Percentiles rank a stretch among this genome's conserved stretches.
These are phyloP conservation scores for Apiospora saccharicola DNA, from an alignment of 2,329 filamentous ascomycete genomes.

Conservation along the genomic window DNA sequence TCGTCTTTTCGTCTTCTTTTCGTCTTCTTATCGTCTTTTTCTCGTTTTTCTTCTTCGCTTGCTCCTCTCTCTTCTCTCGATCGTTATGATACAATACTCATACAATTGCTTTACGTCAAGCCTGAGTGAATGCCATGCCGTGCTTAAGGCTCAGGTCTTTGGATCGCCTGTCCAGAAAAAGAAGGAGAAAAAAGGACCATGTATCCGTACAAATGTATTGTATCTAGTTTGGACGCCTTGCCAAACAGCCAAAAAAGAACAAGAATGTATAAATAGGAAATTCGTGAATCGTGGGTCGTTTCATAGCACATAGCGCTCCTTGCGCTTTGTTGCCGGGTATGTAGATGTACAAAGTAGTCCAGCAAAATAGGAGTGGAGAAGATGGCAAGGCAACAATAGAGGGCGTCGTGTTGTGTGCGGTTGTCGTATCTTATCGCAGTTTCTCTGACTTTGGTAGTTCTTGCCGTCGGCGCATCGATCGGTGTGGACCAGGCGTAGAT, in stretches of 20 bases:
- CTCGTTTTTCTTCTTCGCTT: too few relatives aligned
- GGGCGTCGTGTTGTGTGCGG: not conserved
- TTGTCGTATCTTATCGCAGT: not conserved
- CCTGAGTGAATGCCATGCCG: not conserved
- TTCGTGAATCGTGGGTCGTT: not conserved
- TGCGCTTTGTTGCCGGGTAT: not conserved
- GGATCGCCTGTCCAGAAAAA: not conserved
- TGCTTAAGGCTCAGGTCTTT: not conserved
- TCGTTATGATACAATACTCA: not conserved
- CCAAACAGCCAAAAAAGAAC: not conserved
- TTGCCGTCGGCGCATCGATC: not conserved
- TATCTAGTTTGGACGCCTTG: not conserved
- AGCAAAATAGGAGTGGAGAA: not conserved
- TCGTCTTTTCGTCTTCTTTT: too few relatives aligned
- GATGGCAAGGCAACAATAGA: not conserved
- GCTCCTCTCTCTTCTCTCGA: too few relatives aligned
- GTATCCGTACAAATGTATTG: not conserved
- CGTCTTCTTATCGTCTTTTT: too few relatives aligned
- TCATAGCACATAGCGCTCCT: not conserved
- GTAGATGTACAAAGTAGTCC: not conserved
- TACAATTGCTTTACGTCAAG: not conserved
- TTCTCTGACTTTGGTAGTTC: not conserved
- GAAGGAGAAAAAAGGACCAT: not conserved
- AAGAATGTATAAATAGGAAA: not conserved
- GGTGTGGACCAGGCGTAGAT: not conserved